Conservation (phyloP, 1,284 basidiomycete genomes). For the Crucibulum cyathiforme region DNA sequence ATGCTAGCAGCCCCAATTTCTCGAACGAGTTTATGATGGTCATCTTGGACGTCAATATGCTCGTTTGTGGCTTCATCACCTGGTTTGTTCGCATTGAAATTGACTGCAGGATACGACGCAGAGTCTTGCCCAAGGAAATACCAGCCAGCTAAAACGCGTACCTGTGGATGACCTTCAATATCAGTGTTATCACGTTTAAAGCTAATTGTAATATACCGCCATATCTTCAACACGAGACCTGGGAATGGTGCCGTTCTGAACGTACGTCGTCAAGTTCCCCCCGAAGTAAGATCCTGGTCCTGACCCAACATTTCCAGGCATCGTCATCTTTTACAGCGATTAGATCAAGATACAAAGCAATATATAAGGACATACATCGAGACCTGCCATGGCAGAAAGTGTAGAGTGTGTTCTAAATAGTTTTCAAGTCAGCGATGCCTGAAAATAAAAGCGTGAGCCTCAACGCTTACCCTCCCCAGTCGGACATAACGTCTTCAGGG, state of each 20-base stretch:
- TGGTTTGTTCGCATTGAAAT: conserved; percentile 66
- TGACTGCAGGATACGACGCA: conserved; percentile 59
- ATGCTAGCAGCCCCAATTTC: conserved; percentile 78
- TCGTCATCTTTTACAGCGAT: conserved; percentile 63
- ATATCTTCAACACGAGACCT: conserved; percentile 71
- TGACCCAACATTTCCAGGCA: conserved; percentile 73
- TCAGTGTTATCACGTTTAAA: too few species aligned
- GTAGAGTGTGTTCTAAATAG: conserved; percentile 31
- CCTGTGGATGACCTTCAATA: too few species aligned
- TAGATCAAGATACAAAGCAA: not conserved
- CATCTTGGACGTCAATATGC: conserved; percentile 77
- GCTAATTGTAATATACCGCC: conserved; percentile 38
- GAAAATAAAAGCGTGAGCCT: not conserved
- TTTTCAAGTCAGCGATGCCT: not conserved
- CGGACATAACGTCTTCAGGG: conserved; percentile 60
- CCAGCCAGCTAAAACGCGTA: conserved; percentile 9
- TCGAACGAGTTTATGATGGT: conserved; percentile 75
- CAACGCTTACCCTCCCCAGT: conserved; percentile 63
- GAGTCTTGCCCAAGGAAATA: conserved; percentile 60
- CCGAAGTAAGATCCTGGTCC: conserved; percentile 63
- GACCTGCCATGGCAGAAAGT: conserved; percentile 65
- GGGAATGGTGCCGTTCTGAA: conserved; percentile 73
- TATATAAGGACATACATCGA: conserved; percentile 58
- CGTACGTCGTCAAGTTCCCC: conserved; percentile 66
- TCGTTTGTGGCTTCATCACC: conserved; percentile 60